Base-by-base conservation (phyloP, 2,329 filamentous ascomycete genomes). In the Aureobasidium subglaciale region DNA sequence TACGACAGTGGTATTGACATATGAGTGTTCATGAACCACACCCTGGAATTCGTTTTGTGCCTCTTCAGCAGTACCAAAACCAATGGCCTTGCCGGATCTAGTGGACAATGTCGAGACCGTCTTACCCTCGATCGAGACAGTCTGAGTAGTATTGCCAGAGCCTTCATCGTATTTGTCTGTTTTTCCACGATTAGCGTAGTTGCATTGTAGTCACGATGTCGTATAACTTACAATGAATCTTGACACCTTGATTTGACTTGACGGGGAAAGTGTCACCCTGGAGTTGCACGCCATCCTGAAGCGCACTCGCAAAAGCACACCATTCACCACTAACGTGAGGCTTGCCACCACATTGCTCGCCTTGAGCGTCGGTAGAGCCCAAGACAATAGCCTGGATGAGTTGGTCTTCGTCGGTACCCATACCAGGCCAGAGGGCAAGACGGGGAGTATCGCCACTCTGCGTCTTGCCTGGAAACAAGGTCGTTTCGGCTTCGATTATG, bases 371-470 rank as follows among this genome's bases (percentile, higher is more conserved):
- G 32, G 40, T 32, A 5, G 49, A 54, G 20, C 18, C 50, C 22
- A 57, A 43, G 20, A 52, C 56, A 20, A 77, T 74, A 4, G 73
- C 74, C 66, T 77, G 74, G 56, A 78, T 73, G 62, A 78, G 59
- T 56, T 77, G 71, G 22, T 71, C 73, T n/a, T 70, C 70, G 4
- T 70, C 72, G 4, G 73, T 77, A 4, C 74, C 74, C 73, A 77
- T 76, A 11, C 75, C 75, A 15, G 76, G 71, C 75, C 74, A 77
- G 16, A 78, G 66, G 6, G 73, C 73, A 18, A 70, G 60, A 54
- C 70, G 67, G 27, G 72, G 71, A 5, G 63, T 64, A 35, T 66
- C 68, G 32, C 68, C 67, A 30, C 63, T 69, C 1, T 75, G 73
- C 1, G 63, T 60, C 0, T 68, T 62, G 4, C 75, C 74, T 4